Evolutionary conservation across 257 asterid species (phyloP).

Genomic region (Capsicum rhomboideum): DNA sequence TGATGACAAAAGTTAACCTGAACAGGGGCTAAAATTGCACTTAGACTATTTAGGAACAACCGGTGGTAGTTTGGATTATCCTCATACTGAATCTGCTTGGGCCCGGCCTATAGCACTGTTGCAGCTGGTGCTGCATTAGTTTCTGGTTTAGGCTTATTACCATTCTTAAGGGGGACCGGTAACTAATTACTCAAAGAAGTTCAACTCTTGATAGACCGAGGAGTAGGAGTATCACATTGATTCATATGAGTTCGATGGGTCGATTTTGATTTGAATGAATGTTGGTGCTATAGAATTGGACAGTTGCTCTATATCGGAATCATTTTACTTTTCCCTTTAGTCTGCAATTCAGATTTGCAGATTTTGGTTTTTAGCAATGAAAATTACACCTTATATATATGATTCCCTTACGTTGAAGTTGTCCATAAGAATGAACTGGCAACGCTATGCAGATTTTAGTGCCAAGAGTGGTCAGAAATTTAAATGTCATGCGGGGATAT

Average conservation of each 20-base stretch:
- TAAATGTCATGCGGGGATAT: not conserved
- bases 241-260: not conserved
- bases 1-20: slow-evolving; percentile 1
- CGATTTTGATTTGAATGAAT: not conserved
- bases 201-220: not conserved
- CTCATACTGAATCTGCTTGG: slow-evolving; percentile 47
- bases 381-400: not conserved
- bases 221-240: not conserved
- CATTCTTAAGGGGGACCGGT: slow-evolving; percentile 49
- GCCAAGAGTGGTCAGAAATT: not conserved
- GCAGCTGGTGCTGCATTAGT: slow-evolving; percentile 89
- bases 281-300: not conserved
- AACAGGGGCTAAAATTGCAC: slow-evolving; percentile 77
- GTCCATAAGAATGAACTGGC: not conserved
- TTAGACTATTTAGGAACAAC: slow-evolving; percentile 53
- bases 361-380: not conserved
- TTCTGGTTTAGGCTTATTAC: slow-evolving; percentile 63
- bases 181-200: slow-evolving; percentile 14
- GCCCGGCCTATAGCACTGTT: slow-evolving; percentile 62
- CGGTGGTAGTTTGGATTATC: slow-evolving; percentile 31
- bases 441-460: not conserved
- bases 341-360: not conserved
- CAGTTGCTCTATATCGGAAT: not conserved
- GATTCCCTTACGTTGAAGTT: not conserved
- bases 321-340: not conserved